Evolutionary conservation across 768 basidiomycete genomes (phyloP).

Genomic region (Leccinum subtestaceum): DNA sequence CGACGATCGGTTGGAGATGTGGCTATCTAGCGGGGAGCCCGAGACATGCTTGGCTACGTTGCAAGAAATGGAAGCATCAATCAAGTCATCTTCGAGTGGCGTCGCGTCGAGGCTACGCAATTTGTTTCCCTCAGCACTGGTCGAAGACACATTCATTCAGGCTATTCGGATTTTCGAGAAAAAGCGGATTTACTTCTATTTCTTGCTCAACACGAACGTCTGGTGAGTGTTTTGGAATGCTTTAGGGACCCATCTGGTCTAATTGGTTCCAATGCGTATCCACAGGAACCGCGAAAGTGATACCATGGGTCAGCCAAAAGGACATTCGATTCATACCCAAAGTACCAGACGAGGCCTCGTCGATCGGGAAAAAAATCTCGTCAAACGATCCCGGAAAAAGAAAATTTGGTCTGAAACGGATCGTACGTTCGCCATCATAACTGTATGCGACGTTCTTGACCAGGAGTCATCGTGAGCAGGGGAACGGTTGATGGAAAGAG

Average conservation of each 20-base stretch:
- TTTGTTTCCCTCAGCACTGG: not conserved
- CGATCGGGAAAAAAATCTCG: not conserved
- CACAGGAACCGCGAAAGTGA: not conserved
- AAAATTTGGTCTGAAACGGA: not conserved
- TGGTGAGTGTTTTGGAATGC: not conserved
- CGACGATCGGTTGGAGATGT: not conserved
- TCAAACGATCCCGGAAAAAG: not conserved
- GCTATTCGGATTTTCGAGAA: not conserved
- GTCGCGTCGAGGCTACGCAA: not conserved
- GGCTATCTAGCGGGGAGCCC: not conserved
- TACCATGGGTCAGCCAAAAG: not conserved
- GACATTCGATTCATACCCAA: not conserved
- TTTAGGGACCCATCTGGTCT: not conserved
- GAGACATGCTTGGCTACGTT: not conserved
- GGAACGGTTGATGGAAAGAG: not conserved
- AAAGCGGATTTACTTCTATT: not conserved
- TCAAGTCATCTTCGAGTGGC: not conserved
- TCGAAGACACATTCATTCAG: not conserved
- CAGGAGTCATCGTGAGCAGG: not conserved
- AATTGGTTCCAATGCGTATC: not conserved
- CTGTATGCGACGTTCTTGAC: not conserved
- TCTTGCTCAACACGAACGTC: not conserved
- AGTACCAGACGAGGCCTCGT: not conserved
- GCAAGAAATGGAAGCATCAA: not conserved
- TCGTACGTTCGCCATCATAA: not conserved